Evolutionary conservation across 2,329 filamentous ascomycete species (phyloP), one percentile per base, ranked within the genome.

Genomic region (Cladosporium sphaerospermum): DNA sequence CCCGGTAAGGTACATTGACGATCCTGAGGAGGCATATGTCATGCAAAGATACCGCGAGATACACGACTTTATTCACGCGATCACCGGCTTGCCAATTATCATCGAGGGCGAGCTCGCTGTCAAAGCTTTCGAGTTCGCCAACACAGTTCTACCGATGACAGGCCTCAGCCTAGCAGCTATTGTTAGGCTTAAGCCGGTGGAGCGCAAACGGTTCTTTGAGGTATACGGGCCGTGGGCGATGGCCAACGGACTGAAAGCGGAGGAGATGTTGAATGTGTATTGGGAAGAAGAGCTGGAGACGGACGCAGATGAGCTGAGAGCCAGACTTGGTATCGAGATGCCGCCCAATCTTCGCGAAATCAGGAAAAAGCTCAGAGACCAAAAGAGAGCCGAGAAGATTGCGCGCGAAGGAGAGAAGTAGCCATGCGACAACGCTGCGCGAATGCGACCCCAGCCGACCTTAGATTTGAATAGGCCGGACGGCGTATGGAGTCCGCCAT

Each of bases 1-100:
- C 39, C 69, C 71, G 2, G 93, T 99, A 39, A 83, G 88, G 49
- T 97, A 95, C 73, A 90, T 99, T 57, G 91, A 97, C 70, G 85
- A 97, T 67, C 85, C 87, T 62, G 93, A 99, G 72, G 95, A 91
- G 69, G 93, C 93, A 34, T 99, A 97, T 74, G 93, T 97, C 14
- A 95, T 99, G 88, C 93, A 97, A 75, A 83, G 93, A 51, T 99
- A 99, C 71, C 84, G 93, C 57, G 93, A 99, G 72, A 95, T 88
- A 61, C 93, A 99, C 70, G 93, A 99, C 69, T 96, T 99, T 72
- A 96, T 95, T 74, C 93, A 99, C 70, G 92, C 93, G 0, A 77
- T 99, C 49, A 96, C 91, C 0, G 92, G 92, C 0, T 73, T 99
- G 45, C 93, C 93, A 0, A 82, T 95, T 40, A 86, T 96, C 58